Conservation (phyloP, 352 stramenopile species). For the Phytophthora pini region DNA sequence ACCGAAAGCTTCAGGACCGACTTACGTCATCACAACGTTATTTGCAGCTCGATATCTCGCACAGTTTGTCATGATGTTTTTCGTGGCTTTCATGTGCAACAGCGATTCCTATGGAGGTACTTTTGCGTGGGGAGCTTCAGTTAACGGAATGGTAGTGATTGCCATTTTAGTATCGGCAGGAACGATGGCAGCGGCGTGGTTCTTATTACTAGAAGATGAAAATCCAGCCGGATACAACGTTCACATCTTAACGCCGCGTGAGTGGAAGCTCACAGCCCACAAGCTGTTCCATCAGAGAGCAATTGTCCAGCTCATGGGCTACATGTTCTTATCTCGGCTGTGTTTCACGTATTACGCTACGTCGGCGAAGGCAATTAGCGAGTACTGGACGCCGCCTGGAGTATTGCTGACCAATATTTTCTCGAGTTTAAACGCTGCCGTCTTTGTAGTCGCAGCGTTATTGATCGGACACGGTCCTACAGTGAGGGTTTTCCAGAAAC, state of each 20-base stretch:
- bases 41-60: conserved; percentile 45
- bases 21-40: conserved; percentile 48
- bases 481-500: conserved; percentile 27
- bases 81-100: conserved; percentile 64
- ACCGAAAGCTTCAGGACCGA: conserved; percentile 22
- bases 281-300: conserved; percentile 45
- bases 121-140: conserved; percentile 53
- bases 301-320: conserved; percentile 49
- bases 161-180: conserved; percentile 29
- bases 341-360: conserved; percentile 71
- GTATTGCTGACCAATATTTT: conserved; percentile 58
- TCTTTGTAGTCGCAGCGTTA: conserved; percentile 45
- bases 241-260: conserved; percentile 18
- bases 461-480: conserved; percentile 27
- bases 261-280: conserved; percentile 35
- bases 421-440: conserved; percentile 48
- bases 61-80: conserved; percentile 49
- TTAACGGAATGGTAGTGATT: conserved; percentile 58
- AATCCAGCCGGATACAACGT: conserved; percentile 31
- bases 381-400: conserved; percentile 54
- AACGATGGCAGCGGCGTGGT: conserved; percentile 37
- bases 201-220: conserved; percentile 47
- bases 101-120: conserved; percentile 54
- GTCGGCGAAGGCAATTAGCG: conserved; percentile 61
- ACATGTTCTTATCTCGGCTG: conserved; percentile 53